Evolutionary conservation across 257 asterid genomes (phyloP).

Genomic region (Ophiorrhiza pumila): DNA sequence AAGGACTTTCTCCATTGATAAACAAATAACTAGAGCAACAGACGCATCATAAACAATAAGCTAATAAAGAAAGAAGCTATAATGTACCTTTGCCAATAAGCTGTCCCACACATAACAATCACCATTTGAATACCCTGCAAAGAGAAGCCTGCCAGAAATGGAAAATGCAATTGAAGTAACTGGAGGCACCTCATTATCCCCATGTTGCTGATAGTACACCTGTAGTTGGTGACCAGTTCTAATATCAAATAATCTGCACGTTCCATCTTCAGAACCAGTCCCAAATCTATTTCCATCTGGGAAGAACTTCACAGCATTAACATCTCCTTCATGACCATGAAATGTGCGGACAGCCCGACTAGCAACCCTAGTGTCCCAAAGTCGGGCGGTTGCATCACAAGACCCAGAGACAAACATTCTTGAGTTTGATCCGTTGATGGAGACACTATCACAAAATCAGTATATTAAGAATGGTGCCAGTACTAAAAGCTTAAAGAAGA

Average conservation of each 20-base stretch:
- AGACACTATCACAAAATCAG: constrained; percentile 56
- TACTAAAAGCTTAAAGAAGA: background rate
- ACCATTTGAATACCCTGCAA: constrained; percentile 77
- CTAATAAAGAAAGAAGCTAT: constrained; percentile 17
- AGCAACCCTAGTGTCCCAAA: constrained; percentile 98
- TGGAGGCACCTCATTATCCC: constrained; percentile 57
- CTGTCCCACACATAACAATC: constrained; percentile 97
- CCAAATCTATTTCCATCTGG: constrained; percentile 95
- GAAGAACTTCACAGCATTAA: constrained; percentile 84
- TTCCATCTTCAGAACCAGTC: constrained; percentile 93
- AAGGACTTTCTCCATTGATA: background rate
- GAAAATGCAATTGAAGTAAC: constrained; percentile 94
- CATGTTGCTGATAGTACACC: constrained; percentile 71
- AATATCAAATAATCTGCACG: constrained; percentile 85
- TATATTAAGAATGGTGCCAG: constrained; percentile 14
- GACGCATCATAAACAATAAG: constrained; percentile 4
- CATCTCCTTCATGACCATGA: constrained; percentile 92
- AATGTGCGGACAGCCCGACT: constrained; percentile 95
- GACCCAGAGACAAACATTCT: constrained; percentile 94
- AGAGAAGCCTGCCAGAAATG: constrained; percentile 88
- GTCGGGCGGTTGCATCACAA: constrained; percentile 88
- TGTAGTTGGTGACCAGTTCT: constrained; percentile 99
- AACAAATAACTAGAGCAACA: background rate
- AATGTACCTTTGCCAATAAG: constrained; percentile 76
- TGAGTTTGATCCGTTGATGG: constrained; percentile 73